Evolutionary conservation across 2,329 filamentous ascomycete genomes (phyloP), one percentile per base, ranked within the genome.

Genomic region (Paecilomyces formosus): DNA sequence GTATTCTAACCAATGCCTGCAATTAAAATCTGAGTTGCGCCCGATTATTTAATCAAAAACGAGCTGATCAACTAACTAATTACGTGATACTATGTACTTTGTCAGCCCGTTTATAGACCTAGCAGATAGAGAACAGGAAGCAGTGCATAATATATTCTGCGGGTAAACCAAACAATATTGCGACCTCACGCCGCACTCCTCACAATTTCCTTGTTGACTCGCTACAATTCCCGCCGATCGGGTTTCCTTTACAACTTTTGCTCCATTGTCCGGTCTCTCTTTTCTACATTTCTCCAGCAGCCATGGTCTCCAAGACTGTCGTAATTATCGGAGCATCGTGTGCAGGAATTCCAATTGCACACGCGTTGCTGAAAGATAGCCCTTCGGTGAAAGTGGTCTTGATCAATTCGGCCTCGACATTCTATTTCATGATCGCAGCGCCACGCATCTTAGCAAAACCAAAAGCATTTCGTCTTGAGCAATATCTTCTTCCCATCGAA

Each of bases 341-440:
- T 58, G 67, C 66, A 21, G 72, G 68, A 28, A 60, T 72, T 18
- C 58, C 56, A 12, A 64, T 65, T 12, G 69, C 71, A 13, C 68
- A 72, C 58, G 63, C 64, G 33, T 62, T 74, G 55, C 62, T 73
- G 50, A 71, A 70, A 57, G 62, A 64, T 51, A 64, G 66, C 53
- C 58, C 72, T 21, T 67, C 66, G n/a, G 56, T 70, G 67, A 80
- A 80, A 56, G 70, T 85, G 53, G 78, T 79, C 58, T 69, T 83
- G 45, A 74, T 85, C 58, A 76, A 78, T 55, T 78, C 80, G 5
- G 78, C 77, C 22, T 73, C 76, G 3, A 71, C 81, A 55, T 81
- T 79, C 71, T 83, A 75, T 73, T 82, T 76, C 63, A 76, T 78
- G 28, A 67, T 78, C 30, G 80, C 76, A 9, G 76, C 80, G 1